Conservation (phyloP, 139 green algal genomes). For the Deuterostichococcus epilithicus region DNA sequence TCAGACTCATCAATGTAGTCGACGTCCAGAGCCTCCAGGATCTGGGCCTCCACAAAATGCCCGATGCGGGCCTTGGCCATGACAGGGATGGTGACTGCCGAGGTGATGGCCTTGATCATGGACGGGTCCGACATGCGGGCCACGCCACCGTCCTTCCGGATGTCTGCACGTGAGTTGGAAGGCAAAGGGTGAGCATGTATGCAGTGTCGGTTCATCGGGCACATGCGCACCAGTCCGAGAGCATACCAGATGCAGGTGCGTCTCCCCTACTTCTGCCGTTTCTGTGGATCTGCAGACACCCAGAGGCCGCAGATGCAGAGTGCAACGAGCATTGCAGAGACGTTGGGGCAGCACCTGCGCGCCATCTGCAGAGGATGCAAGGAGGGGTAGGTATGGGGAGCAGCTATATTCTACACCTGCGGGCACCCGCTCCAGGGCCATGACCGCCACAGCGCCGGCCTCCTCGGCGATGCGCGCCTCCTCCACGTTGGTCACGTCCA, state of each 20-base stretch:
- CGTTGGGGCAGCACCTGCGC: too few species aligned
- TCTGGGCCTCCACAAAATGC: constrained; percentile 99
- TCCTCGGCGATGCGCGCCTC: constrained; percentile 99
- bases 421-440: constrained; percentile 96
- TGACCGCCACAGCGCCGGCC: constrained; percentile 96
- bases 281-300: too few species aligned
- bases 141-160: constrained; percentile 92
- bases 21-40: constrained; percentile 91
- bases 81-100: constrained; percentile 96
- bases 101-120: constrained; percentile 96
- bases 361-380: too few species aligned
- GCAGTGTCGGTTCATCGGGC: too few species aligned
- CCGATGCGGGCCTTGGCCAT: constrained; percentile 99
- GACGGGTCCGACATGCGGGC: constrained; percentile 94
- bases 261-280: too few species aligned
- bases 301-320: too few species aligned
- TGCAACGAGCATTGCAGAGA: too few species aligned
- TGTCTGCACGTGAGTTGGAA: too few species aligned
- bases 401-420: background rate
- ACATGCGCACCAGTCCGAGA: too few species aligned
- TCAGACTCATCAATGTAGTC: constrained; percentile 99
- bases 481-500: constrained; percentile 97
- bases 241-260: too few species aligned
- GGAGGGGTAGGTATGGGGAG: too few species aligned
- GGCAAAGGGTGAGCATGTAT: too few species aligned